Percentiles rank a stretch among this genome's conserved stretches.
Evolutionary conservation across 1,284 basidiomycete genomes (phyloP).

Genomic region (Rhodotorula sp.): DNA sequence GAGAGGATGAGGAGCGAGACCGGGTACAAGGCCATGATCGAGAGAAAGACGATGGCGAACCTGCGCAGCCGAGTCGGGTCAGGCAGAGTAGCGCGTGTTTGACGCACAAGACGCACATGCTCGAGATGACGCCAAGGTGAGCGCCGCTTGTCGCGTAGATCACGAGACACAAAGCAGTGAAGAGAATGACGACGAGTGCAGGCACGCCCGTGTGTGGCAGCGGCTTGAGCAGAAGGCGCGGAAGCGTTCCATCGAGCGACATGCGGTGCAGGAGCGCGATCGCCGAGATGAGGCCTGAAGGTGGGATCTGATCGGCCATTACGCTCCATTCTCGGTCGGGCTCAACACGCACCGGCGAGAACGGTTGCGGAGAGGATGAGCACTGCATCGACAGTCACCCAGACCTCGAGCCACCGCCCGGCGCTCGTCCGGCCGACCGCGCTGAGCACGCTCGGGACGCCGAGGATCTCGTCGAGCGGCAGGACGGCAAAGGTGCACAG

Average conservation of each 20-base stretch:
- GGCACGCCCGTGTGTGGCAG: conserved; percentile 61
- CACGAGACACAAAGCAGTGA: conserved; percentile 58
- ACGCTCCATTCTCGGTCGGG: conserved; percentile 4
- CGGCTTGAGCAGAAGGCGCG: conserved; percentile 57
- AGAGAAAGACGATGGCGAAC: conserved; percentile 59
- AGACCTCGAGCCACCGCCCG: conserved; percentile 62
- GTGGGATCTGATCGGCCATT: neutral
- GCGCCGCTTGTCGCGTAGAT: conserved; percentile 65
- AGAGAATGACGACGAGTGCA: conserved; percentile 60
- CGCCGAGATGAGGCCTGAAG: conserved; percentile 6
- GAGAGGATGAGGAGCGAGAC: conserved; percentile 63
- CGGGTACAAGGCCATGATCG: conserved; percentile 66
- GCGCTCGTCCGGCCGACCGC: conserved; percentile 62
- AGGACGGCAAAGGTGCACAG: conserved; percentile 62
- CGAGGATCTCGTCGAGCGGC: conserved; percentile 57
- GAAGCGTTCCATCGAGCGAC: conserved; percentile 60
- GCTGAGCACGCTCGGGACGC: conserved; percentile 58
- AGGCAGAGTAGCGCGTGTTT: neutral
- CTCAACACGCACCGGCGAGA: conserved; percentile 60
- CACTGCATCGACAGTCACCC: conserved; percentile 65
- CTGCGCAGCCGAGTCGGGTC: neutral
- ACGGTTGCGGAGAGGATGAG: conserved; percentile 68
- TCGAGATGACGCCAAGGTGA: conserved; percentile 59
- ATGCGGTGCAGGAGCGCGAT: conserved; percentile 8
- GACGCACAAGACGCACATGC: conserved; percentile 40